Conservation (phyloP, 345 rosid genomes). For the Eucalyptus sp. region DNA sequence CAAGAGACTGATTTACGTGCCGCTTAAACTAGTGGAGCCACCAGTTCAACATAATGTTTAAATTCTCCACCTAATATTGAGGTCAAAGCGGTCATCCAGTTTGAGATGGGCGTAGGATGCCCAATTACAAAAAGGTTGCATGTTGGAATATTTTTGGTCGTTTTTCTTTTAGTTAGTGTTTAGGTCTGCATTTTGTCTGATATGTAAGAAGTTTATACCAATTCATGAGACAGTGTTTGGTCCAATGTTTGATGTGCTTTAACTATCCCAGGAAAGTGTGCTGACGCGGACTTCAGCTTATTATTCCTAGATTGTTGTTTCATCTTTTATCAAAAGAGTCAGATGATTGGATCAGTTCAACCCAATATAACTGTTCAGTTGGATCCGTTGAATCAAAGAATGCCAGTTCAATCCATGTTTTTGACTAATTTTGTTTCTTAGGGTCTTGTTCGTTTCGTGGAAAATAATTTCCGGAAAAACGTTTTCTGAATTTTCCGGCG, state of each 20-base stretch:
- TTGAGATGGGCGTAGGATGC: neutral
- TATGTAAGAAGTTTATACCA: neutral
- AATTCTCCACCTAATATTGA: neutral
- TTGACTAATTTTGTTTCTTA: neutral
- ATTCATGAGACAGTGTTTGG: neutral
- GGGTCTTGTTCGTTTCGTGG: too few species aligned
- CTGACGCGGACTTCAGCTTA: neutral
- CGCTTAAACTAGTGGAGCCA: neutral
- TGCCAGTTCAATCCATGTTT: neutral
- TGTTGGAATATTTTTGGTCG: neutral
- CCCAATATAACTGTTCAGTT: neutral
- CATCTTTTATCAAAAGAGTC: neutral
- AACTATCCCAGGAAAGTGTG: neutral
- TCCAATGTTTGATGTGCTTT: neutral
- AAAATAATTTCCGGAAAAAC: too few species aligned
- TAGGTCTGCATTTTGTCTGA: neutral
- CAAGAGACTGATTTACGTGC: neutral
- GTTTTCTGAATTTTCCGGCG: too few species aligned
- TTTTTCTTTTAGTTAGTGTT: neutral
- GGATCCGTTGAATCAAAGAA: neutral
- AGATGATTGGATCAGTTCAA: neutral
- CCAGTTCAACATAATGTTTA: neutral
- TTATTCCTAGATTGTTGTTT: neutral
- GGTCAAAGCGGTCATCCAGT: neutral
- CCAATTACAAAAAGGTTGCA: neutral